Conservation (phyloP, 192 early-diverging fungal species). For the Backusella tarrabulga region DNA sequence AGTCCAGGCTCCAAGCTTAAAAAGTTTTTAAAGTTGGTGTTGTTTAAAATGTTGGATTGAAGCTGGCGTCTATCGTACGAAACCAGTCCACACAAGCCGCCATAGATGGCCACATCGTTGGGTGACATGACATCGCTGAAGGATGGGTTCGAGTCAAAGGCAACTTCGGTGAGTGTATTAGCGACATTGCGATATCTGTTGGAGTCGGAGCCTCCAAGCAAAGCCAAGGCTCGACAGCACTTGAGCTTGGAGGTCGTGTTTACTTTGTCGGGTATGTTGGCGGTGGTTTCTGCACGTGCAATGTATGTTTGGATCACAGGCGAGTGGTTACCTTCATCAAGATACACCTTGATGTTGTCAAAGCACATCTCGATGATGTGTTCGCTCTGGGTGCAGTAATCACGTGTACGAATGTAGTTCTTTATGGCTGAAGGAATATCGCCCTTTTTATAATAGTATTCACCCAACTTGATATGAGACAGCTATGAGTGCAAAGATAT, state of each 20-base stretch:
- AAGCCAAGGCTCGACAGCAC: slow-evolving; percentile 60
- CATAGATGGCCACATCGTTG: slow-evolving; percentile 84
- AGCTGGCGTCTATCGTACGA: slow-evolving; percentile 73
- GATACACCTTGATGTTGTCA: slow-evolving; percentile 73
- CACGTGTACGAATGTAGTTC: slow-evolving; percentile 67
- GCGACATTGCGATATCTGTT: slow-evolving; percentile 65
- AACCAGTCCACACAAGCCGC: slow-evolving; percentile 75
- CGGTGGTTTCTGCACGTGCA: slow-evolving; percentile 63
- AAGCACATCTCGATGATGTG: slow-evolving; percentile 82
- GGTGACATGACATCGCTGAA: slow-evolving; percentile 54
- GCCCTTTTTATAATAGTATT: slow-evolving; percentile 71
- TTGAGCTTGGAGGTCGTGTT: slow-evolving; percentile 59
- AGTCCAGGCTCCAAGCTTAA: slow-evolving; percentile 84
- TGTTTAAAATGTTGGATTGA: slow-evolving; percentile 69
- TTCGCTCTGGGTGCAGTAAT: slow-evolving; percentile 73
- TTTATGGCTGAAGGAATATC: slow-evolving; percentile 66
- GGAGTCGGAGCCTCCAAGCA: slow-evolving; percentile 50
- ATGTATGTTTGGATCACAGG: slow-evolving; percentile 67
- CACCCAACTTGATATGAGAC: slow-evolving; percentile 78
- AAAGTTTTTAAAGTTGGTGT: slow-evolving; percentile 68
- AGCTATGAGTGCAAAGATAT: slow-evolving; percentile 45
- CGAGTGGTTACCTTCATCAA: slow-evolving; percentile 67
- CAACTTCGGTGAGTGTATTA: slow-evolving; percentile 54
- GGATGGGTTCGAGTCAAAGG: slow-evolving; percentile 48
- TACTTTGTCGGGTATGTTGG: slow-evolving; percentile 63